phyloP scores from a whole-genome alignment of 2,329 filamentous ascomycete genomes.

The Neofusicoccum umdonicola region DNA sequence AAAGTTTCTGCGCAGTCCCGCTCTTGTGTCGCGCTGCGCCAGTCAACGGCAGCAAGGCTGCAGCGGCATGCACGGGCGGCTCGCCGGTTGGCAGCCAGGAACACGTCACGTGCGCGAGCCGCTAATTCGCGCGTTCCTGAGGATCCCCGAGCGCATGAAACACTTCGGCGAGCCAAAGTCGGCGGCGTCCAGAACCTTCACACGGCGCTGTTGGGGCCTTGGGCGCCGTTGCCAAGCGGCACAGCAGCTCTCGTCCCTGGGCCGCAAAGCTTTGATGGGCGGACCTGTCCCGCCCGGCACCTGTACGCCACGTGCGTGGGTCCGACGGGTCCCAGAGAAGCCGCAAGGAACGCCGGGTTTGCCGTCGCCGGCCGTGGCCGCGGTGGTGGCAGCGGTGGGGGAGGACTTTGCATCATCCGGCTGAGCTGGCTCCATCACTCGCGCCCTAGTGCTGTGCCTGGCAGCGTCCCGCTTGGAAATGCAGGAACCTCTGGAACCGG shows the following conservation, averaged over 20 bases:
- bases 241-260: neutral
- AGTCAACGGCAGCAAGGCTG: slow-evolving; percentile 9
- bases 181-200: slow-evolving; percentile 1
- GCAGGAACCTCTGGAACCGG: slow-evolving; percentile 1
- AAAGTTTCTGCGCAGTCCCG: neutral
- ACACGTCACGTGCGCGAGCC: neutral
- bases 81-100: slow-evolving; percentile 1
- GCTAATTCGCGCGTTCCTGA: slow-evolving; percentile 14
- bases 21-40: neutral
- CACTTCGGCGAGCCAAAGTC: neutral
- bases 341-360: no score
- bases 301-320: slow-evolving; percentile 1
- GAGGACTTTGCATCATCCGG: neutral
- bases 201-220: neutral
- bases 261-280: neutral
- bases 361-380: neutral
- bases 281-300: neutral
- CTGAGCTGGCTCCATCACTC: neutral
- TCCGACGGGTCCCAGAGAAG: neutral
- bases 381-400: neutral
- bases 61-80: slow-evolving; percentile 1
- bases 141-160: slow-evolving; percentile 11
- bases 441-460: neutral
- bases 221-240: slow-evolving; percentile 13
- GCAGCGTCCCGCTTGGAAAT: neutral